Evolutionary conservation across 768 basidiomycete species (phyloP), one percentile per base, ranked within the genome.

Genomic region (Naganishia onofrii): DNA sequence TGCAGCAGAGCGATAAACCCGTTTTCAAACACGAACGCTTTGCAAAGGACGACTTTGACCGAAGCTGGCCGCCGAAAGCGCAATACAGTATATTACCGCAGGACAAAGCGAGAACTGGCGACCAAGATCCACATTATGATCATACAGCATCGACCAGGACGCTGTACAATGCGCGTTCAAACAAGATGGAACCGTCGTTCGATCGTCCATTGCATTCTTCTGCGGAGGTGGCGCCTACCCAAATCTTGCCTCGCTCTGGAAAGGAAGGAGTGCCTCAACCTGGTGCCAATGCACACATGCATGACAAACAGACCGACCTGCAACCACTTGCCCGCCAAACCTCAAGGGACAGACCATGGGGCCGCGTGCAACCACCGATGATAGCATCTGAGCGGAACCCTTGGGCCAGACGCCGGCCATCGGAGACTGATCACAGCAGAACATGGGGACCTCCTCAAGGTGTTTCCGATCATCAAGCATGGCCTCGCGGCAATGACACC

Each of bases 161-260:
- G 0, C 84, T 99, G n/a, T 99, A 97, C 84, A 98, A 99, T 76
- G 96, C 95, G 76, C 88, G 90, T 3, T 91, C 90, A 12, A 97
- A 96, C 76, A 86, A 88, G 72, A 82, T 97, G 68, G 95, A 98
- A 80, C 90, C 91, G 2, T 91, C 72, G 42, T 32, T 64, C 29
- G 55, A 69, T 31, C 38, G 60, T n/a, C 38, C 36, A 10, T n/a
- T 36, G n/a, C 67, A 46, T 19, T 28, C 68, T n/a, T 42, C 71
- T 9, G 13, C 71, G 56, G 67, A 48, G 10, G 63, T 56, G 29
- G 26, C 56, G 26, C n/a, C 36, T 26, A 31, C 60, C 12, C 60
- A 63, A 13, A 63, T 63, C 28, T n/a, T 63, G 60, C 60, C 60
- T 28, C 60, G 60, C 1, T 63, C 60, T 10, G 42, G 23, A 28